Percentiles rank a stretch among this genome's conserved stretches.
phyloP scores from a whole-genome alignment of 805 yeast species.

The Nakazawaea ernobii region DNA sequence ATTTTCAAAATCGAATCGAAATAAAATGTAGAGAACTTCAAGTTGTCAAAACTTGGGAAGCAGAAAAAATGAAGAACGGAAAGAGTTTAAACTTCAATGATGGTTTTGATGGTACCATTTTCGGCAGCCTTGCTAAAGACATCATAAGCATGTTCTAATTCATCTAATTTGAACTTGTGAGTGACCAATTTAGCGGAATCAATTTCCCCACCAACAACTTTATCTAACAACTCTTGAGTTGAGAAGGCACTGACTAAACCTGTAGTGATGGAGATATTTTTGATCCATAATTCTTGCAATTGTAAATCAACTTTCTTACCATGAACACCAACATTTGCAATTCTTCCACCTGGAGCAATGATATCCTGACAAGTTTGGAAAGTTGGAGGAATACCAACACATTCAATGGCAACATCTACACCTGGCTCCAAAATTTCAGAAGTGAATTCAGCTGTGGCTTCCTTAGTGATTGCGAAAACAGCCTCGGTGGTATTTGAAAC shows the following conservation, averaged over 20 bases:
- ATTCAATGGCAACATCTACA: slow-evolving; percentile 58
- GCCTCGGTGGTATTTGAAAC: slow-evolving; percentile 34
- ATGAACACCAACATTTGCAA: slow-evolving; percentile 60
- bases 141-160: slow-evolving; percentile 57
- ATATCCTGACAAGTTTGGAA: slow-evolving; percentile 53
- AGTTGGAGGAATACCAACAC: slow-evolving; percentile 61
- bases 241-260: slow-evolving; percentile 46
- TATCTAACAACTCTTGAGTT: slow-evolving; percentile 30
- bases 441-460: slow-evolving; percentile 18
- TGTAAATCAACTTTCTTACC: slow-evolving; percentile 36
- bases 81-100: slow-evolving; percentile 10
- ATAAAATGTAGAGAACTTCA: neutral
- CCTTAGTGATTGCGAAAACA: slow-evolving; percentile 25
- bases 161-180: slow-evolving; percentile 49
- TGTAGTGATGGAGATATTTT: slow-evolving; percentile 38
- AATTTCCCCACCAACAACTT: slow-evolving; percentile 30
- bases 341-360: slow-evolving; percentile 54
- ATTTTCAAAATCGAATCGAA: too few relatives aligned
- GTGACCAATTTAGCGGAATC: slow-evolving; percentile 51
- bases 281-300: slow-evolving; percentile 39
- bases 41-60: neutral
- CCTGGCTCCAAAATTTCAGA: slow-evolving; percentile 36
- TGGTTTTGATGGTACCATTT: slow-evolving; percentile 49
- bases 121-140: slow-evolving; percentile 48
- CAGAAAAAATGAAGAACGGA: neutral